Base-by-base conservation (phyloP, 768 basidiomycete species). In the Ramaria sp. region DNA sequence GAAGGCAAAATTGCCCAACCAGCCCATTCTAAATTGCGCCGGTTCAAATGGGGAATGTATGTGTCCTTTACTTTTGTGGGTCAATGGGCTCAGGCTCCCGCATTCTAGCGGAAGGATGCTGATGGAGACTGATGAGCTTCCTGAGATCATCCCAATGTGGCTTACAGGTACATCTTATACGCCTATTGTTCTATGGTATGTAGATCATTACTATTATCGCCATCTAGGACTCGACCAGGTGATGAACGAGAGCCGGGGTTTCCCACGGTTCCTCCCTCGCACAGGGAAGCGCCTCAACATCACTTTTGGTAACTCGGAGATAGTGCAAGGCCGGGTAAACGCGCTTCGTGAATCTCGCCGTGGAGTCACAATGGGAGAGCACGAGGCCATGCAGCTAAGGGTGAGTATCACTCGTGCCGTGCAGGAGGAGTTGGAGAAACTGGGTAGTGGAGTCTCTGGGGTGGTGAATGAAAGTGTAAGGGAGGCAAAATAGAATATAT, bases 31-130 rank as follows among this genome's bases (percentile, higher is more conserved):
- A 66, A 52, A 60, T 67, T 96, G 50, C 74, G 82, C 6, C 74
- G 88, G 45, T 95, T 96, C 69, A 96, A 94, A 72, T 97, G 94
- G 94, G 94, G 94, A 56, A 72, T 94, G 92, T 94, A 64, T 67
- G 92, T 82, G 39, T 22, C 24, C 15, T 53, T 39, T 18, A 15
- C 3, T n/a, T 16, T 12, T 32, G n/a, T 43, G 18, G 43, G 20
- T 22, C 9, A 42, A 22, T n/a, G 27, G 3, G 25, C 27, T 44
- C n/a, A 28, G 13, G n/a, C 20, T 9, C 18, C 44, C 9, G 25
- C 43, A 22, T 55, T 52, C 36, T 62, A 94, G 91, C 25, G 89
- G 88, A 37, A 78, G 92, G 24, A 85, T 96, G 32, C 64, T 98
- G 42, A 92, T 83, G 78, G 80, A 83, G 54, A 70, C 75, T 8